Evolutionary conservation across 2,329 filamentous ascomycete species (phyloP), one percentile per base, ranked within the genome.

Genomic region (Cladophialophora bantiana): DNA sequence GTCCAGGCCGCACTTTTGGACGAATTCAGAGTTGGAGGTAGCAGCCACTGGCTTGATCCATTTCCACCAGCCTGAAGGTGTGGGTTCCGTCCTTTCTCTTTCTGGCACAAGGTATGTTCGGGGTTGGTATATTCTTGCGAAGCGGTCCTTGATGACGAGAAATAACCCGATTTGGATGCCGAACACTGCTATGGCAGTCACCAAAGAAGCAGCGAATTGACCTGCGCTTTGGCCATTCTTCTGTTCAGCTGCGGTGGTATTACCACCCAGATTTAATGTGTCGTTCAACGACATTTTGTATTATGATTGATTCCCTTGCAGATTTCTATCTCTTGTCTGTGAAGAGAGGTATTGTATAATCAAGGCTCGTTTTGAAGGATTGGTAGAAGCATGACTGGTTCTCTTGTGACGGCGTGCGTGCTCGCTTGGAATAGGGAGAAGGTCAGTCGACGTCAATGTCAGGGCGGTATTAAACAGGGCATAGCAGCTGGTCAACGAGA

Each of bases 1-100:
- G 77, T 99, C 95, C 9, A 99, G 86, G 18, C 95, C 95, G 73
- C 94, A 97, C 78, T 97, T 96, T 61, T 94, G 90, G 74, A 99
- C 96, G 72, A 99, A 88, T 73, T 96, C 92, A 12, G 92, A 92
- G 86, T 83, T 88, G 78, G 81, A 92, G 81, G 81, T 89, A 78
- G 81, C 91, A 83, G 84, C 96, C 70, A 82, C 83, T 3, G 85
- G 84, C 13, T 76, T 75, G 57, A 86, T 78, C 86, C 85, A 88
- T 73, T 76, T 78, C 65, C 83, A 81, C 32, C 85, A 82, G 76
- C 78, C 85, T 75, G 72, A 80, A 0, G 91, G 90, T 1, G 92
- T 91, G 0, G 90, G 82, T n/a, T 89, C 85, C 7, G 92, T 93
- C 72, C 93, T 88, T 80, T 96, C 91, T 75, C 90, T 88, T 78